Evolutionary conservation across 2,329 filamentous ascomycete species (phyloP).

Genomic region (Trichoderma afroharzianum): DNA sequence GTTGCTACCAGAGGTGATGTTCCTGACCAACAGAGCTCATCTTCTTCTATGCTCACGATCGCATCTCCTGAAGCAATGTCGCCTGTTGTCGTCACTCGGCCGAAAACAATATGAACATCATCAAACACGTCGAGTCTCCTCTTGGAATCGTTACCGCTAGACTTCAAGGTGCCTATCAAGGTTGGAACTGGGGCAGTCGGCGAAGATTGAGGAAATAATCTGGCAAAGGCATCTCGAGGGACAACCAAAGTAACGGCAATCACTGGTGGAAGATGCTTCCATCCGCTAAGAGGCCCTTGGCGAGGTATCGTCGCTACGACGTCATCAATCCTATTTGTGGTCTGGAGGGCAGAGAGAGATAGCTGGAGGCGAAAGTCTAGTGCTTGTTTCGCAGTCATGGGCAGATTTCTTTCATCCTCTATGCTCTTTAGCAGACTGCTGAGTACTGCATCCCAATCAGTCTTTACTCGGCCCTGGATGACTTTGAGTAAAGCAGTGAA

Average conservation of each 20-base stretch:
- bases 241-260: slow-evolving; percentile 38
- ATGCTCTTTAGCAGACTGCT: slow-evolving; percentile 29
- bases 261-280: slow-evolving; percentile 35
- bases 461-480: slow-evolving; percentile 33
- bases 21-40: slow-evolving; percentile 36
- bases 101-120: slow-evolving; percentile 42
- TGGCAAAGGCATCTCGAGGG: slow-evolving; percentile 28
- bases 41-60: slow-evolving; percentile 34
- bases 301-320: slow-evolving; percentile 21
- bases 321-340: slow-evolving; percentile 3
- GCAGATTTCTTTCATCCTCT: slow-evolving; percentile 28
- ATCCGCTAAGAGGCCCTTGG: slow-evolving; percentile 32
- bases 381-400: slow-evolving; percentile 30
- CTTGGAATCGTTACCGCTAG: slow-evolving; percentile 22
- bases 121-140: slow-evolving; percentile 37
- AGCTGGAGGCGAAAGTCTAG: slow-evolving; percentile 37
- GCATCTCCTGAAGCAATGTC: slow-evolving; percentile 28
- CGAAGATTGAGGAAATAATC: slow-evolving; percentile 25
- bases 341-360: slow-evolving; percentile 29
- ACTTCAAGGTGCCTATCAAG: slow-evolving; percentile 30
- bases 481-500: slow-evolving; percentile 39
- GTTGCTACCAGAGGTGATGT: slow-evolving; percentile 38
- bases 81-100: slow-evolving; percentile 26
- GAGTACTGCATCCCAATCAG: slow-evolving; percentile 34
- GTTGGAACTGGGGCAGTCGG: slow-evolving; percentile 25